Conservation (phyloP, 1,284 basidiomycete species). For the Rhodotorula sp. region DNA sequence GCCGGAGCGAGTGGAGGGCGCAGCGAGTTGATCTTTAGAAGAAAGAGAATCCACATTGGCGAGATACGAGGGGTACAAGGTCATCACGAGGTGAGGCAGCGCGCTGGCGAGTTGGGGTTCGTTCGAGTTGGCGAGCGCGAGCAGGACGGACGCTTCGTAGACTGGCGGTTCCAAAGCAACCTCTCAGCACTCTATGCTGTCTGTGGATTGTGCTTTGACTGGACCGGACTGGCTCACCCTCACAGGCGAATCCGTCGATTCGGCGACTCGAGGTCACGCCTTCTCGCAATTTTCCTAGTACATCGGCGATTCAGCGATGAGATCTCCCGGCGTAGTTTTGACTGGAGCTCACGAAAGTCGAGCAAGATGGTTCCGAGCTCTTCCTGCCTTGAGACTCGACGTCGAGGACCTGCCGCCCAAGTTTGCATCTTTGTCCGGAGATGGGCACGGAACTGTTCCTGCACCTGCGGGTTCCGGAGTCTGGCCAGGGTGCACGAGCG, state of each 20-base stretch:
- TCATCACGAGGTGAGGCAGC: constrained; percentile 30
- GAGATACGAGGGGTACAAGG: constrained; percentile 10
- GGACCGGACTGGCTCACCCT: constrained; percentile 16
- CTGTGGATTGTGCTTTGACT: neutral
- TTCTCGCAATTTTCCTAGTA: constrained; percentile 36
- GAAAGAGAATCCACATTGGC: neutral
- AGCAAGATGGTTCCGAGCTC: constrained; percentile 38
- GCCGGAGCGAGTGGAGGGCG: too few relatives aligned
- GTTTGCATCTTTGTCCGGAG: constrained; percentile 25
- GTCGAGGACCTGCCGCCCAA: constrained; percentile 7
- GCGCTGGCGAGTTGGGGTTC: constrained; percentile 28
- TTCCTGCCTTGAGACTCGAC: neutral
- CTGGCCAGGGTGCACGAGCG: neutral
- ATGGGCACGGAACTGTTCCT: constrained; percentile 30
- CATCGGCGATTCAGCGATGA: too few relatives aligned
- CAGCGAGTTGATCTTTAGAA: neutral
- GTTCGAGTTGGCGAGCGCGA: constrained; percentile 28
- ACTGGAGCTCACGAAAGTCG: constrained; percentile 27
- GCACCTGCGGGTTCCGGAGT: constrained; percentile 19
- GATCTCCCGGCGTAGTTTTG: too few relatives aligned
- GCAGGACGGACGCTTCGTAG: constrained; percentile 28
- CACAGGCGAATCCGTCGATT: constrained; percentile 25
- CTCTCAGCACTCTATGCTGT: neutral
- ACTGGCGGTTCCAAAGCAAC: constrained; percentile 1
- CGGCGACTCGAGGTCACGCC: constrained; percentile 30